Evolutionary conservation across 2,329 filamentous ascomycete species (phyloP).

Genomic region (Elsinoe fawcettii): DNA sequence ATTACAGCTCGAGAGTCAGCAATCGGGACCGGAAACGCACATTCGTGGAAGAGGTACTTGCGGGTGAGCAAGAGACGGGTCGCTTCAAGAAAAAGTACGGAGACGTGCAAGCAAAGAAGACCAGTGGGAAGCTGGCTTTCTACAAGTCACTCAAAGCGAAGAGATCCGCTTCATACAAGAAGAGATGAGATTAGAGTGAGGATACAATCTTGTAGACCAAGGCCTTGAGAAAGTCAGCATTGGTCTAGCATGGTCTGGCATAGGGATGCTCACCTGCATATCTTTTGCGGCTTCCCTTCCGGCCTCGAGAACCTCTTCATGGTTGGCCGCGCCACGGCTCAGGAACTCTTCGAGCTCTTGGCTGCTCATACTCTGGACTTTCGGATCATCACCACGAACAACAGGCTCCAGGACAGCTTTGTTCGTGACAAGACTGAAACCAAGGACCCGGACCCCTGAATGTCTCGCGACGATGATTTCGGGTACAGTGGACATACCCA

Average conservation of each 20-base stretch:
- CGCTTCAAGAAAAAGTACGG: constrained; percentile 84
- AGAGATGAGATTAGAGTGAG: constrained; percentile 21
- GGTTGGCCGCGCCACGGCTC: constrained; percentile 53
- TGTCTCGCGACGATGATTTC: constrained; percentile 61
- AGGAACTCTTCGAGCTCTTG: constrained; percentile 48
- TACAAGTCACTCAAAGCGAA: constrained; percentile 71
- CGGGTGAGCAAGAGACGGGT: constrained; percentile 54
- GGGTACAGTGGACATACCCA: constrained; percentile 63
- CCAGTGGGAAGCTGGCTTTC: constrained; percentile 78
- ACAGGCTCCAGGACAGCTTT: constrained; percentile 53
- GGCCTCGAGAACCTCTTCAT: constrained; percentile 58
- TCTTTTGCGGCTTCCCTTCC: constrained; percentile 53
- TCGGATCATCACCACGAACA: constrained; percentile 49
- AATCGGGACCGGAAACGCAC: constrained; percentile 85
- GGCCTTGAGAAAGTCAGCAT: constrained; percentile 7
- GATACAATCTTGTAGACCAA: constrained; percentile 20
- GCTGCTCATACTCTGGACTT: constrained; percentile 43
- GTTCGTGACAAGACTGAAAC: constrained; percentile 60
- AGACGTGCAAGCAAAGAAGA: constrained; percentile 73
- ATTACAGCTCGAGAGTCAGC: constrained; percentile 68
- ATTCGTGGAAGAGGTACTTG: constrained; percentile 76
- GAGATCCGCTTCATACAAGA: constrained; percentile 36
- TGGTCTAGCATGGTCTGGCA: neutral
- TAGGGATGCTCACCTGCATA: constrained; percentile 42
- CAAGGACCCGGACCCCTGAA: constrained; percentile 54